Conservation (phyloP, 148 eudicot genomes). For the Pouteria glomerata region DNA sequence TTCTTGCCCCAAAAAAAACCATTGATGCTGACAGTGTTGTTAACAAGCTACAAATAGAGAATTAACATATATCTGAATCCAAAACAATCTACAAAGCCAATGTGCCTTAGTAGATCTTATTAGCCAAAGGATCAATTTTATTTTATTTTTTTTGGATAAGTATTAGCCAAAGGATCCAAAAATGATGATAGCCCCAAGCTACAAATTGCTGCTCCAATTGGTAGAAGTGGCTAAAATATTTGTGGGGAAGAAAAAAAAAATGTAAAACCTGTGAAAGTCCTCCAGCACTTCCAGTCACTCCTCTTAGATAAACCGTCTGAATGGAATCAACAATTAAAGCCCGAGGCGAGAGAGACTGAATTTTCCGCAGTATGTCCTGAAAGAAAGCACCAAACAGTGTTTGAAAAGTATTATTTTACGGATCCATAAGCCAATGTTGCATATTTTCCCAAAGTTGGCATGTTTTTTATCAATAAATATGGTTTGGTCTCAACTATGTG, state of each 20-base stretch:
- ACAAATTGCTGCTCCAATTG: not conserved
- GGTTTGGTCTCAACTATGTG: not conserved
- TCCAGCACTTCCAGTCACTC: slow-evolving; percentile 86
- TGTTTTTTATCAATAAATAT: not conserved
- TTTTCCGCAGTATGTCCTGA: slow-evolving; percentile 77
- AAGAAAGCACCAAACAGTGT: slow-evolving; percentile 7
- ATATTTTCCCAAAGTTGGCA: not conserved
- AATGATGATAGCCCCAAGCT: not conserved
- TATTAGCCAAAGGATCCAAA: not conserved
- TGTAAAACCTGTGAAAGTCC: slow-evolving; percentile 62
- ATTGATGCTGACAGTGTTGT: no score
- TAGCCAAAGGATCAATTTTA: no score
- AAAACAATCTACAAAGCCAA: not conserved
- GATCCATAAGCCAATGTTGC: not conserved
- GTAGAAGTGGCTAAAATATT: not conserved
- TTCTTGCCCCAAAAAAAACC: not conserved
- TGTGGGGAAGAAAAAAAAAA: not conserved
- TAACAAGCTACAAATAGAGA: not conserved
- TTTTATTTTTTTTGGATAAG: no score
- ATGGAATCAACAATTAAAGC: slow-evolving; percentile 86
- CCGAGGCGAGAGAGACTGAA: slow-evolving; percentile 57
- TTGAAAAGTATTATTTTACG: not conserved
- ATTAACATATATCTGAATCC: not conserved
- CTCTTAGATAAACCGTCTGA: slow-evolving; percentile 80
- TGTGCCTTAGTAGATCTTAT: not conserved